These are phyloP conservation scores for Pythium inflatum DNA, from an alignment of 352 stramenopile genomes.

Conservation along the genomic window DNA sequence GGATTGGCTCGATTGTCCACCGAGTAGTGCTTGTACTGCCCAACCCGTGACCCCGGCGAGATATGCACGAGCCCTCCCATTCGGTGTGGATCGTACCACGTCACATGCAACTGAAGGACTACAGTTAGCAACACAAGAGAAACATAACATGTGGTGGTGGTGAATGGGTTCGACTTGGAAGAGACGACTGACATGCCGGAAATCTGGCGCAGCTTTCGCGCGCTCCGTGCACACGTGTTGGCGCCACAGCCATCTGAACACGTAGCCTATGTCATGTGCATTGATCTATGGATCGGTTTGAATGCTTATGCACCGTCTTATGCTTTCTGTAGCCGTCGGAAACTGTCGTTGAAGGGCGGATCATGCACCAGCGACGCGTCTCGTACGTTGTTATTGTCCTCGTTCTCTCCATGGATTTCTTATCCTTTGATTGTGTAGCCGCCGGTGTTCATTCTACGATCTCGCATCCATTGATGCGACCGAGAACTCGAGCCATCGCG, in stretches of 20 bases:
- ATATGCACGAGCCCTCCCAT: too few species aligned
- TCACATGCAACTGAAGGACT: too few species aligned
- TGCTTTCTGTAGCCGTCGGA: conserved; percentile 24
- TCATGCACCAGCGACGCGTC: conserved; percentile 77
- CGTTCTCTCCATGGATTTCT: neutral
- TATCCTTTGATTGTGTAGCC: conserved; percentile 30
- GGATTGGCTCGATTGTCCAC: neutral
- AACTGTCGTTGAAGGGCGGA: conserved; percentile 65
- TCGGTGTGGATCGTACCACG: too few species aligned
- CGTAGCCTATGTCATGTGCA: conserved; percentile 11
- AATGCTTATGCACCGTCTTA: neutral
- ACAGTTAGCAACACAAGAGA: too few species aligned
- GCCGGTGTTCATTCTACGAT: conserved; percentile 81
- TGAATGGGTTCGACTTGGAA: conserved; percentile 16
- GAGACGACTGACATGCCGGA: conserved; percentile 5
- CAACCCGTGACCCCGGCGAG: neutral
- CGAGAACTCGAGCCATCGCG: conserved; percentile 34
- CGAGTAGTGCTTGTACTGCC: neutral
- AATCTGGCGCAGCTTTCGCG: conserved; percentile 52
- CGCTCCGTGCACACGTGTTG: conserved; percentile 44
- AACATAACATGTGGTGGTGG: too few species aligned
- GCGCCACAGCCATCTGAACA: conserved; percentile 32
- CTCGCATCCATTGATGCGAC: conserved; percentile 42
- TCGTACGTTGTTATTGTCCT: conserved; percentile 41
- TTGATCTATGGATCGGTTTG: neutral